These are phyloP conservation scores for Mayamaea pseudoterrestris DNA, from an alignment of 108 stramenopile genomes.

Conservation along the genomic window DNA sequence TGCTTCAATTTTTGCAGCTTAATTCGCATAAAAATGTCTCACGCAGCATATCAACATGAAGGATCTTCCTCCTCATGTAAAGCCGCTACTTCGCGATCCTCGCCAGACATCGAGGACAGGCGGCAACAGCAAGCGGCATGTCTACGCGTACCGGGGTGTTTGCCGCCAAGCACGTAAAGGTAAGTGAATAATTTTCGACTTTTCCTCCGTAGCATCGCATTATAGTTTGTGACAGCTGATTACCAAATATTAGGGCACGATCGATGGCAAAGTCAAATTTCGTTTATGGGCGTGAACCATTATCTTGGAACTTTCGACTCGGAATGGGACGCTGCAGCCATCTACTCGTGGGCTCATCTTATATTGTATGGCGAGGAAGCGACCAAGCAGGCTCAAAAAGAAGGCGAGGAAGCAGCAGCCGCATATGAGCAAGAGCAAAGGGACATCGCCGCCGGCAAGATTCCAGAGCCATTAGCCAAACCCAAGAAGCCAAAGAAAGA, in stretches of 20 bases:
- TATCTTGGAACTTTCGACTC: slow-evolving; percentile 85
- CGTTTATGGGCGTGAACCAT: slow-evolving; percentile 73
- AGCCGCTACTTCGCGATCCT: slow-evolving; percentile 78
- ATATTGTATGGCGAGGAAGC: slow-evolving; percentile 76
- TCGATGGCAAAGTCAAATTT: slow-evolving; percentile 85
- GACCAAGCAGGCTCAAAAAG: slow-evolving; percentile 67
- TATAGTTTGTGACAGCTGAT: no score
- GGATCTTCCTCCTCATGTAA: slow-evolving; percentile 67
- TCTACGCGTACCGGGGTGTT: slow-evolving; percentile 82
- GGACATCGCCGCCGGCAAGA: slow-evolving; percentile 61
- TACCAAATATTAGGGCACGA: no score
- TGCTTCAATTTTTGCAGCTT: neutral
- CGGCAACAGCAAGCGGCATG: slow-evolving; percentile 76
- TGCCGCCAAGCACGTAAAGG: slow-evolving; percentile 83
- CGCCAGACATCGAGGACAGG: slow-evolving; percentile 72
- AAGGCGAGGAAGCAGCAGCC: slow-evolving; percentile 83
- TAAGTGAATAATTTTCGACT: no score
- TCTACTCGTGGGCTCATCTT: slow-evolving; percentile 33
- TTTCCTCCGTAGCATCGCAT: no score
- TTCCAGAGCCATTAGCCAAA: slow-evolving; percentile 36
- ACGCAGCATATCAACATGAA: slow-evolving; percentile 9
- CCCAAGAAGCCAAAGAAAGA: slow-evolving; percentile 29
- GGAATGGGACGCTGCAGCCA: slow-evolving; percentile 86
- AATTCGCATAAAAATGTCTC: neutral
- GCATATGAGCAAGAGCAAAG: slow-evolving; percentile 69